A percentile compares a stretch with the other conserved stretches of the same genome.
These are phyloP conservation scores for Cornus suecica DNA, from an alignment of 148 eudicot genomes.

Conservation along the genomic window DNA sequence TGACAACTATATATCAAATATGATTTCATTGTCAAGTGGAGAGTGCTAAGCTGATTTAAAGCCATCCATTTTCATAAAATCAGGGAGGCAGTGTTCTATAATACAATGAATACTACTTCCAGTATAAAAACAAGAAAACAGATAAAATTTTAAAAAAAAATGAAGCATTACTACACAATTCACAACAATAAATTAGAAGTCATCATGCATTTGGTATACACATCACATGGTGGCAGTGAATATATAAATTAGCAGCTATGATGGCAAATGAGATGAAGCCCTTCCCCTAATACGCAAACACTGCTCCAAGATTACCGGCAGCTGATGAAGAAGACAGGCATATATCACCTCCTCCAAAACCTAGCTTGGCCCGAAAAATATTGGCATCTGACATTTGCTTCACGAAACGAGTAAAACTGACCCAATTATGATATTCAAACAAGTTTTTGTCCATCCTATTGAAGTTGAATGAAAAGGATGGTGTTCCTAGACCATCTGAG, in stretches of 20 bases:
- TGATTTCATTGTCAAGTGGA: background rate
- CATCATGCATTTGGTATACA: conserved; percentile 6
- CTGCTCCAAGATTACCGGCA: conserved; percentile 20
- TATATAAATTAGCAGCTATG: background rate
- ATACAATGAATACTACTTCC: conserved; percentile 5
- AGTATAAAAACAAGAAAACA: background rate
- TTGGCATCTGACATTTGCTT: conserved; percentile 39
- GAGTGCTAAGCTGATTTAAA: background rate
- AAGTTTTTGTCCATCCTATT: conserved; percentile 44
- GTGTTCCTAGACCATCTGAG: conserved; percentile 28
- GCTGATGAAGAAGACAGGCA: conserved; percentile 19
- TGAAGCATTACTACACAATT: conserved; percentile 4
- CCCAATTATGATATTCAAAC: conserved; percentile 35
- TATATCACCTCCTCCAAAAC: conserved; percentile 25
- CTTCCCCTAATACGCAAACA: conserved; percentile 28
- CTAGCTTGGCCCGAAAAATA: conserved; percentile 35
- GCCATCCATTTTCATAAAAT: conserved; percentile 14
- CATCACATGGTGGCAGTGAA: background rate
- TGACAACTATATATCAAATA: too few species aligned
- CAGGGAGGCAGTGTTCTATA: background rate
- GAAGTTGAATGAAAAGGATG: conserved; percentile 40
- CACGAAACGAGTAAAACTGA: conserved; percentile 41
- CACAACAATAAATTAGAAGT: conserved; percentile 16
- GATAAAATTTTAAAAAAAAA: background rate
- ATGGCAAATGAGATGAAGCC: background rate